These are phyloP conservation scores for Phytophthora pistaciae DNA, from an alignment of 352 stramenopile genomes.

Conservation along the genomic window DNA sequence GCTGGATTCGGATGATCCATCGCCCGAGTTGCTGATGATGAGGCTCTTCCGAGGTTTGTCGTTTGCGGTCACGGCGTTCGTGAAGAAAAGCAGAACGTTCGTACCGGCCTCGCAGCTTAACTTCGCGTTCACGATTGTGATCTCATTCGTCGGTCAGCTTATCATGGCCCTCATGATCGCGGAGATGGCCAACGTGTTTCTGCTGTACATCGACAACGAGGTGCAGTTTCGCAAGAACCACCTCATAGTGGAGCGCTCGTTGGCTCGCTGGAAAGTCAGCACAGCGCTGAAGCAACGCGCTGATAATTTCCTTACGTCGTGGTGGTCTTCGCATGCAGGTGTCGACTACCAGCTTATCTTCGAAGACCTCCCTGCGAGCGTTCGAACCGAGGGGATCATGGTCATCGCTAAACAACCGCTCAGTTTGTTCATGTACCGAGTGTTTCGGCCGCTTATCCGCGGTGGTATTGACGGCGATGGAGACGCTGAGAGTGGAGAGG, in stretches of 20 bases:
- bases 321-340: slow-evolving; percentile 67
- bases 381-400: slow-evolving; percentile 58
- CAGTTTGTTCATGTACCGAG: slow-evolving; percentile 42
- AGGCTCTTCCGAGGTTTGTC: slow-evolving; percentile 59
- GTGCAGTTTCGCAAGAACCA: slow-evolving; percentile 81
- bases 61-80: slow-evolving; percentile 64
- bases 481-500: not conserved
- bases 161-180: slow-evolving; percentile 84
- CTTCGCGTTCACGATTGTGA: slow-evolving; percentile 58
- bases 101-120: slow-evolving; percentile 49
- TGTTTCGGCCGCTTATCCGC: slow-evolving; percentile 52
- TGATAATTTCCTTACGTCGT: slow-evolving; percentile 57
- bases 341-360: slow-evolving; percentile 72
- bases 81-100: slow-evolving; percentile 71
- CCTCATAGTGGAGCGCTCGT: slow-evolving; percentile 60
- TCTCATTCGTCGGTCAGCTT: slow-evolving; percentile 66
- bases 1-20: slow-evolving; percentile 40
- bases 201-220: slow-evolving; percentile 71
- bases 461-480: slow-evolving; percentile 3
- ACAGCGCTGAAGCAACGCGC: slow-evolving; percentile 44
- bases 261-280: slow-evolving; percentile 53
- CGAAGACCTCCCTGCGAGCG: slow-evolving; percentile 53
- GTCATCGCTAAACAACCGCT: slow-evolving; percentile 59
- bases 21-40: slow-evolving; percentile 40
- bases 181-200: slow-evolving; percentile 71